These are phyloP conservation scores for Pythium vanterpoolii DNA, from an alignment of 352 stramenopile species.

Conservation along the genomic window DNA sequence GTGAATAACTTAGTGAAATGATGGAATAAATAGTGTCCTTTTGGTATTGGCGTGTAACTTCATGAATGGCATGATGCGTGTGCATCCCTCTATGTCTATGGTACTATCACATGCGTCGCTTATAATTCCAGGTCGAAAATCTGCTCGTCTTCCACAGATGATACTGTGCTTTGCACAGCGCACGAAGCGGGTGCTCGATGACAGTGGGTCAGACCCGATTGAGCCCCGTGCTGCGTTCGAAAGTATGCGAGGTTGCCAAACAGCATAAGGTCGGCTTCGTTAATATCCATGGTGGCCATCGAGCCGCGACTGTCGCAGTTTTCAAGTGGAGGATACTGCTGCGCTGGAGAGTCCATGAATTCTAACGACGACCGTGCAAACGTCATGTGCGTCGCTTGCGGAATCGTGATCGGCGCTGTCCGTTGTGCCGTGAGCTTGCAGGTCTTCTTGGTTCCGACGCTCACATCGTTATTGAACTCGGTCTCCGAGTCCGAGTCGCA, in stretches of 20 bases:
- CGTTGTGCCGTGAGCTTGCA: constrained; percentile 26
- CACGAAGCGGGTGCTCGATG: constrained; percentile 4
- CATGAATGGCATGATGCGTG: neutral
- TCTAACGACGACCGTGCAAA: constrained; percentile 16
- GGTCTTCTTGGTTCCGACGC: constrained; percentile 20
- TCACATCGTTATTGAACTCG: constrained; percentile 18
- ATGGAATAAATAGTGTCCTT: constrained; percentile 34
- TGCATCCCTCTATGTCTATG: constrained; percentile 10
- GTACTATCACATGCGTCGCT: constrained; percentile 16
- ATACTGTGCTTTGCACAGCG: neutral
- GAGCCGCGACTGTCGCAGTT: neutral
- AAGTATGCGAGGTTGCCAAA: constrained; percentile 73
- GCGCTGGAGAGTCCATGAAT: constrained; percentile 16
- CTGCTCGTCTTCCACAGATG: constrained; percentile 38
- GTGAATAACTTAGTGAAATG: too few species aligned
- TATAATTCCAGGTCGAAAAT: constrained; percentile 77
- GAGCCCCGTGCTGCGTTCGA: constrained; percentile 41
- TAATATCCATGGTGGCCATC: constrained; percentile 28
- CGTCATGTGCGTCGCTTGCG: constrained; percentile 19
- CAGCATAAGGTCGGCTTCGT: constrained; percentile 61
- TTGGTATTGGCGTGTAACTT: neutral
- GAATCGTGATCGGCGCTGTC: constrained; percentile 61
- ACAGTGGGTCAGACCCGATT: constrained; percentile 10
- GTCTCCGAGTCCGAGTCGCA: constrained; percentile 47
- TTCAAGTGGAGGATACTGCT: neutral